phyloP scores from a whole-genome alignment of 2,329 filamentous ascomycete species.

The Curvularia spicifera region DNA sequence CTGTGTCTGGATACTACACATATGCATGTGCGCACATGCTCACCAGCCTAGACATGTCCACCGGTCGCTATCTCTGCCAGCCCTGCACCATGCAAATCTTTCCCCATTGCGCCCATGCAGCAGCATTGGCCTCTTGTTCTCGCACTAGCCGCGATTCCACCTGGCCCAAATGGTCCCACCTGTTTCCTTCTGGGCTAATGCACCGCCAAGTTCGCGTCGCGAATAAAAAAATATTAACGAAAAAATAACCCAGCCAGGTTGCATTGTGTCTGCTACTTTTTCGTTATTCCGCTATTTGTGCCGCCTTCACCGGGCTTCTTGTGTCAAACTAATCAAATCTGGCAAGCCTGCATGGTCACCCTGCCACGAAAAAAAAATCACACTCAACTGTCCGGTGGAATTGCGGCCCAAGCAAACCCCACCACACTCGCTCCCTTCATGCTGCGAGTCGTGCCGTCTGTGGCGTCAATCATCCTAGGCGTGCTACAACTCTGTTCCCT shows the following conservation, averaged over 20 bases:
- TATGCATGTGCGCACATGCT: not conserved
- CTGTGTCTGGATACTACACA: not conserved
- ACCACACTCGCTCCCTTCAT: not conserved
- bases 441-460: not conserved
- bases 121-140: constrained; percentile 6
- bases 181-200: constrained; percentile 1
- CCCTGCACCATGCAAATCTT: constrained; percentile 5
- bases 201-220: constrained; percentile 3
- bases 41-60: not conserved
- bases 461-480: constrained; percentile 1
- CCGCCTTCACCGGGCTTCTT: not conserved
- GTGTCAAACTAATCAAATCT: not conserved
- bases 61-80: constrained; percentile 1
- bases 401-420: constrained; percentile 3
- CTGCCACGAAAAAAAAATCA: not conserved
- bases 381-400: not conserved
- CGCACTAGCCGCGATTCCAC: not conserved
- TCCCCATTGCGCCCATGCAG: not conserved
- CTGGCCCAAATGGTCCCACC: constrained; percentile 6
- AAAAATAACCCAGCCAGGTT: not conserved
- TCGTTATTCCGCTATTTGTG: not conserved
- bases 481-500: not conserved
- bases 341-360: not conserved
- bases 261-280: not conserved
- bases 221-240: not conserved